Evolutionary conservation across 176 grass and related monocot genomes (phyloP).

Genomic region (Zea mays): Zm-B73-REFERENCE-NAM-5.0 NC_050096.1:268425501-268426000

Average conservation of each 20-base stretch:
- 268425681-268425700: not conserved
- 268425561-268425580: no score
- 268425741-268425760: not conserved
- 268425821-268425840: not conserved
- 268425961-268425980: not conserved
- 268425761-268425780: not conserved
- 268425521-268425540: no score
- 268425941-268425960: not conserved
- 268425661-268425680: constrained; percentile 3
- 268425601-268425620: no score
- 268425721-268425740: not conserved
- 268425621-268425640: not conserved
- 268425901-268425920: not conserved
- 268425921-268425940: not conserved
- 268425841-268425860: no score
- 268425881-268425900: not conserved
- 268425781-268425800: not conserved
- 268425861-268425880: not conserved
- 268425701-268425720: not conserved
- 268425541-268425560: no score
- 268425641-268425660: not conserved
- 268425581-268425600: no score
- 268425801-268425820: not conserved
- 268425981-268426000: not conserved
- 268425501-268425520: no score